phyloP scores from a whole-genome alignment of 352 stramenopile genomes.

The Sclerospora graminicola region DNA sequence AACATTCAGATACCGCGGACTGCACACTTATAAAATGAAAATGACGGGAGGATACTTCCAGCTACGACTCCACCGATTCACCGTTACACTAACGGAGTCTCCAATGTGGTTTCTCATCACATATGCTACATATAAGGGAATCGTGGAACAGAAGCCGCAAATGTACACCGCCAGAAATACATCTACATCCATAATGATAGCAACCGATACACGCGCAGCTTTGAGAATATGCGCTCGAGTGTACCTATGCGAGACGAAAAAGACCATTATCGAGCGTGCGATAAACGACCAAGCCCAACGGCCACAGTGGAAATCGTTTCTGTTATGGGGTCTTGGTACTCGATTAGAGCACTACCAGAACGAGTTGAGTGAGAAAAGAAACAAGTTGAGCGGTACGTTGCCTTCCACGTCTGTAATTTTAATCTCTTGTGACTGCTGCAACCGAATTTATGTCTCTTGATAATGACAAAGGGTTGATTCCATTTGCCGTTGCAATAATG shows the following conservation, averaged over 20 bases:
- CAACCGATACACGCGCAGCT: too few species aligned
- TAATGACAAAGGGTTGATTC: conserved; percentile 56
- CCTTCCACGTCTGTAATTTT: conserved; percentile 51
- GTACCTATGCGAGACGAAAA: conserved; percentile 30
- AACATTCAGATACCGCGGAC: too few species aligned
- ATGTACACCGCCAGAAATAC: too few species aligned
- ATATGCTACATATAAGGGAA: conserved; percentile 48
- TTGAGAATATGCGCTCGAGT: too few species aligned
- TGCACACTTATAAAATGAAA: conserved; percentile 71
- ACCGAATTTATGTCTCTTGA: conserved; percentile 40
- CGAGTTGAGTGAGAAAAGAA: too few species aligned
- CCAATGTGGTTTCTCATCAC: too few species aligned
- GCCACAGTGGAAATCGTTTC: conserved; percentile 35
- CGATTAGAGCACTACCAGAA: conserved; percentile 69
- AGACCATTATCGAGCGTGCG: conserved; percentile 26
- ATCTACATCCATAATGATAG: too few species aligned
- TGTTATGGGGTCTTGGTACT: conserved; percentile 59
- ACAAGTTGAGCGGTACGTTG: too few species aligned
- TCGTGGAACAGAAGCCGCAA: conserved; percentile 60
- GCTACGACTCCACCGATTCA: conserved; percentile 78
- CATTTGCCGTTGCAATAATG: conserved; percentile 49
- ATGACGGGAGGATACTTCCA: conserved; percentile 69
- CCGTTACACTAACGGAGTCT: conserved; percentile 64
- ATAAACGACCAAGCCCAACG: conserved; percentile 44
- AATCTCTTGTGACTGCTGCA: conserved; percentile 39